These are phyloP conservation scores for Apiotrichum gracile DNA, from an alignment of 1,284 basidiomycete species.

Conservation along the genomic window DNA sequence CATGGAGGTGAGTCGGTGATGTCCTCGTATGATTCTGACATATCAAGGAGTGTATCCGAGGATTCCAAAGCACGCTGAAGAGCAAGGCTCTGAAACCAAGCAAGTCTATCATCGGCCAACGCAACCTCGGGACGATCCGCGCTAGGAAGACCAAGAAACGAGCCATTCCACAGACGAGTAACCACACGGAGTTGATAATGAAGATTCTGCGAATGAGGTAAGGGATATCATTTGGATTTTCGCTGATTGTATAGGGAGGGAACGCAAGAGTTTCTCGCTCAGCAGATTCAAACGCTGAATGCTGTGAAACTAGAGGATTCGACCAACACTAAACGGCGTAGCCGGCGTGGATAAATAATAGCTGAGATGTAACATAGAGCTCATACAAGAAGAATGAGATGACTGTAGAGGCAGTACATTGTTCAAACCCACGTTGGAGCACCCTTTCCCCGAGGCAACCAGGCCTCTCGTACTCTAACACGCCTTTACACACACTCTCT, in stretches of 20 bases:
- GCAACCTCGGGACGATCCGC: slow-evolving; percentile 91
- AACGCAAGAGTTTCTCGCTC: slow-evolving; percentile 81
- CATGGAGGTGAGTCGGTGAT: slow-evolving; percentile 59
- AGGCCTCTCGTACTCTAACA: no score
- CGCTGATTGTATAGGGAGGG: slow-evolving; percentile 54
- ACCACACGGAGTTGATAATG: slow-evolving; percentile 78
- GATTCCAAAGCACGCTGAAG: slow-evolving; percentile 66
- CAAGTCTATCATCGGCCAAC: slow-evolving; percentile 78
- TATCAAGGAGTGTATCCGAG: slow-evolving; percentile 74
- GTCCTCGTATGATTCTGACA: slow-evolving; percentile 2
- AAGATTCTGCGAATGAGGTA: slow-evolving; percentile 88
- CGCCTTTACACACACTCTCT: no score
- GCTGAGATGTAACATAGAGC: slow-evolving; percentile 2
- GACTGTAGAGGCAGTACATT: not conserved
- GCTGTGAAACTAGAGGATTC: slow-evolving; percentile 28
- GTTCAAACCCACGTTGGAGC: no score
- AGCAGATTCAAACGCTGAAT: slow-evolving; percentile 57
- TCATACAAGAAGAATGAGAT: not conserved
- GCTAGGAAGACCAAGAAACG: slow-evolving; percentile 90
- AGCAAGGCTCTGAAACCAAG: slow-evolving; percentile 72
- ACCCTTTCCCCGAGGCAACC: not conserved
- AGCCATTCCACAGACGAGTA: slow-evolving; percentile 59
- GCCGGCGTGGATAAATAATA: not conserved
- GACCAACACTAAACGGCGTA: not conserved
- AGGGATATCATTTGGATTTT: slow-evolving; percentile 37